These are phyloP conservation scores for Diaporthe ilicicola DNA, from an alignment of 2,329 filamentous ascomycete species.

Conservation along the genomic window DNA sequence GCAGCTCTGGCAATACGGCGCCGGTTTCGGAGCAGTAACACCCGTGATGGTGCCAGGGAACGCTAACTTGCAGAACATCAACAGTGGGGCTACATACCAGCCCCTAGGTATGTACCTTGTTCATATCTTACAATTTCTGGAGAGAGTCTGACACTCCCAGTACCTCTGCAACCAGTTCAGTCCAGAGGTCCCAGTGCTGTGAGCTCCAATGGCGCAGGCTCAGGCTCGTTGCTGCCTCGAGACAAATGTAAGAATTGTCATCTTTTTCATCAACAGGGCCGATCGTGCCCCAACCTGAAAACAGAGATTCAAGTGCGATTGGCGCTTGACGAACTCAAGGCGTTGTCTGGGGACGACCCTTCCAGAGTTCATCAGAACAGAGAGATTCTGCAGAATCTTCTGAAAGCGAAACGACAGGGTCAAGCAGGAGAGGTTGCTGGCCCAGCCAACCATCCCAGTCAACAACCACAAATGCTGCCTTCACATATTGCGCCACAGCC, in stretches of 20 bases:
- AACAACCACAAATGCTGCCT: slow-evolving; percentile 3
- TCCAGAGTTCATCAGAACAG: slow-evolving; percentile 2
- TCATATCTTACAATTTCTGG: background rate
- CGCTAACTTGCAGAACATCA: background rate
- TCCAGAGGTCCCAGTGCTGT: background rate
- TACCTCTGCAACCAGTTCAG: background rate
- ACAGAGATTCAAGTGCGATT: slow-evolving; percentile 69
- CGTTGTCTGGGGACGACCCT: slow-evolving; percentile 34
- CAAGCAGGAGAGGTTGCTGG: background rate
- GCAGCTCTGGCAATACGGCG: background rate
- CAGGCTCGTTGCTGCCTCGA: slow-evolving; percentile 53
- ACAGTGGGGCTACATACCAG: background rate
- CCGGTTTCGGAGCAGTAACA: background rate
- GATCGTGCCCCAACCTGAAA: slow-evolving; percentile 69
- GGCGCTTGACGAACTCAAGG: slow-evolving; percentile 70
- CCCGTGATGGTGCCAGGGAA: background rate
- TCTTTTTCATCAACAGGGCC: slow-evolving; percentile 63
- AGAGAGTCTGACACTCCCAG: background rate
- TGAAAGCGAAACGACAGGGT: slow-evolving; percentile 9
- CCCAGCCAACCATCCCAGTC: background rate
- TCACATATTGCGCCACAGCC: background rate
- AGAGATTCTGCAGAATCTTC: slow-evolving; percentile 21
- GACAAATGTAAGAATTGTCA: slow-evolving; percentile 73
- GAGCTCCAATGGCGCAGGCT: background rate
- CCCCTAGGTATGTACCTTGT: background rate